These are phyloP conservation scores for Eucalyptus pauciflora DNA, from an alignment of 345 rosid species.

Conservation along the genomic window DNA sequence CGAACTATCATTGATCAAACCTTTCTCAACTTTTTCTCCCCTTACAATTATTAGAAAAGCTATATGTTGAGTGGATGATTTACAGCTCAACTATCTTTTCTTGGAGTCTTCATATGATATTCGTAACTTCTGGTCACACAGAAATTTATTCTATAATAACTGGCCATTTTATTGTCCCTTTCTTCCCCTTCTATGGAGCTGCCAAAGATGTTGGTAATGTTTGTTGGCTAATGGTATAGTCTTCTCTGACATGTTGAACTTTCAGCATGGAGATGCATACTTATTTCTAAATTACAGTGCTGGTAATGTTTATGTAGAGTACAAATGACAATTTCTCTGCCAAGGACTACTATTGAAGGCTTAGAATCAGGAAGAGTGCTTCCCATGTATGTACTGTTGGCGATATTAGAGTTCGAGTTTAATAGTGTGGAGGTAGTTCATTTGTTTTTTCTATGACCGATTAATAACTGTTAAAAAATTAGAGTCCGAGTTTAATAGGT, in stretches of 20 bases:
- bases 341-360: conserved; percentile 39
- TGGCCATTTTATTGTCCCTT: neutral
- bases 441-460: neutral
- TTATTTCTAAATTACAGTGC: neutral
- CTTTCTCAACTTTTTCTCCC: neutral
- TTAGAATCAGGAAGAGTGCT: conserved; percentile 36
- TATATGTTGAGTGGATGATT: neutral
- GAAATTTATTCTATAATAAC: neutral
- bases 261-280: neutral
- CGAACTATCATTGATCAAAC: neutral
- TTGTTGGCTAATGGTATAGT: neutral
- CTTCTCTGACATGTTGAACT: neutral
- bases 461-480: neutral
- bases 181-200: neutral
- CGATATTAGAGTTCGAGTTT: conserved; percentile 52
- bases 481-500: too few relatives aligned
- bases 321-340: conserved; percentile 56
- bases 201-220: neutral
- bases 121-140: neutral
- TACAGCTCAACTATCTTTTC: neutral
- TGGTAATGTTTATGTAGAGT: conserved; percentile 33
- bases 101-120: neutral
- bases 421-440: conserved; percentile 46
- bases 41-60: neutral
- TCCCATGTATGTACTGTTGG: conserved; percentile 75